Evolutionary conservation across 1,284 basidiomycete genomes (phyloP).

Genomic region (Pseudozyma sp.): DNA sequence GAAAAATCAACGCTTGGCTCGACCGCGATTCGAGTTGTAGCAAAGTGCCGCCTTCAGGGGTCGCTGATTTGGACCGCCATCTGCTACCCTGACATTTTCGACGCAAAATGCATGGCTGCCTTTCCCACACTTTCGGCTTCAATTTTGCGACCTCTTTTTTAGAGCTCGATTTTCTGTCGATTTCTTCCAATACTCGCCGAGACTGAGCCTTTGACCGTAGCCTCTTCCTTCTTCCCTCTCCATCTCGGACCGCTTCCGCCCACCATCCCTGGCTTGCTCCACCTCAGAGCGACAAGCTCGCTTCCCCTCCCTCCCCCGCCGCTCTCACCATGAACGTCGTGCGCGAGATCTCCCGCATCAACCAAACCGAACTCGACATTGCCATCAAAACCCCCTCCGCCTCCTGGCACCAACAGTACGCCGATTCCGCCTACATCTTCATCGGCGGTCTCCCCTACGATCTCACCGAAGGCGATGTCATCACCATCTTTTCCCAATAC

Average conservation of each 20-base stretch:
- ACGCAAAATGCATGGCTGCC: too few species aligned
- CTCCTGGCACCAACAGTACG: slow-evolving; percentile 99
- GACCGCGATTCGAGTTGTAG: slow-evolving; percentile 2
- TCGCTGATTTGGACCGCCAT: neutral
- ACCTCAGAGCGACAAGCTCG: neutral
- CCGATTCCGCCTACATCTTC: slow-evolving; percentile 95
- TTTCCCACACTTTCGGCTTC: too few species aligned
- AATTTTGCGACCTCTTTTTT: slow-evolving; percentile 2
- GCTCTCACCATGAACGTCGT: slow-evolving; percentile 70
- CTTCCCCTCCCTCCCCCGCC: neutral
- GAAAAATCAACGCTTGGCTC: slow-evolving; percentile 3
- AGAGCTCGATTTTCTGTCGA: neutral
- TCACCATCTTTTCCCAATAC: slow-evolving; percentile 97
- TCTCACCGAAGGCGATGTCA: slow-evolving; percentile 96
- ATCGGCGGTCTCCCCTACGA: slow-evolving; percentile 73
- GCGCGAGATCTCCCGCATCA: slow-evolving; percentile 91
- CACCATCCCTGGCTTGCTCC: neutral
- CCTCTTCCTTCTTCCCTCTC: too few species aligned
- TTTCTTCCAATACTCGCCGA: neutral
- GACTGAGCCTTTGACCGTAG: too few species aligned
- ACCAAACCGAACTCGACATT: slow-evolving; percentile 88
- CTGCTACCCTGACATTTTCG: neutral
- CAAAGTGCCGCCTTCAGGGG: too few species aligned
- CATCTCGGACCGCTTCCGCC: too few species aligned
- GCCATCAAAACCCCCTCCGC: slow-evolving; percentile 75